Evolutionary conservation across 2,329 filamentous ascomycete genomes (phyloP), one percentile per base, ranked within the genome.

Genomic region (Fusarium sacchari): DNA sequence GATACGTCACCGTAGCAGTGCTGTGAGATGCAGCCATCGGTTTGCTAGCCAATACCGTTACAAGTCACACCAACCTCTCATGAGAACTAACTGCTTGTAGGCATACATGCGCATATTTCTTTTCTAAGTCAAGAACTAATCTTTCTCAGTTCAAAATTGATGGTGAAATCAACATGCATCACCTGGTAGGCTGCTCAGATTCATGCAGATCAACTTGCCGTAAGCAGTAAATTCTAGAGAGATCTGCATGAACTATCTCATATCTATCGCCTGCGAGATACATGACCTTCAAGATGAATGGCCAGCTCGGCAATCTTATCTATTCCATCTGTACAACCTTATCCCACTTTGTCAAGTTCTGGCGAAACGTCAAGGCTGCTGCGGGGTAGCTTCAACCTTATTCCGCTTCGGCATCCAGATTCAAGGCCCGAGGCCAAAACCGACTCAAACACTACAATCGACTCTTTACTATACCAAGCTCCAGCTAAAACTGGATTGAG

Each of bases 221-320:
- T 18, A 55, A 40, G 6, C 11, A 28, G 50, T 28, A 55, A n/a
- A 18, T 7, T 28, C 6, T 2, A 17, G 50, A 55, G 50, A 55
- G 50, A 42, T 6, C 7, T 14, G 50, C 36, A 40, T 42, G 11
- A 18, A n/a, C 11, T 55, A 40, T 44, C 4, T 32, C 28, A 24
- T 20, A 2, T 26, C 7, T 36, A 10, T 36, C n/a, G 12, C 10
- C 1, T 2, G n/a, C 9, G 14, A 28, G 24, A n/a, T 39, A 13
- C 11, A 55, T 17, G 4, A 7, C 5, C 50, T 22, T 28, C 20
- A 18, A 17, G 20, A 17, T 32, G 28, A 32, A 57, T 57, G 52
- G 37, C 22, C 52, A 43, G 52, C 52, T 56, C 52, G 52, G 52
- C 52, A 56, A 57, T 44, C 53, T 57, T 44, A 57, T 57, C 53